Evolutionary conservation across 192 early-diverging fungal species (phyloP).

Genomic region (Diversispora eburnea): DNA sequence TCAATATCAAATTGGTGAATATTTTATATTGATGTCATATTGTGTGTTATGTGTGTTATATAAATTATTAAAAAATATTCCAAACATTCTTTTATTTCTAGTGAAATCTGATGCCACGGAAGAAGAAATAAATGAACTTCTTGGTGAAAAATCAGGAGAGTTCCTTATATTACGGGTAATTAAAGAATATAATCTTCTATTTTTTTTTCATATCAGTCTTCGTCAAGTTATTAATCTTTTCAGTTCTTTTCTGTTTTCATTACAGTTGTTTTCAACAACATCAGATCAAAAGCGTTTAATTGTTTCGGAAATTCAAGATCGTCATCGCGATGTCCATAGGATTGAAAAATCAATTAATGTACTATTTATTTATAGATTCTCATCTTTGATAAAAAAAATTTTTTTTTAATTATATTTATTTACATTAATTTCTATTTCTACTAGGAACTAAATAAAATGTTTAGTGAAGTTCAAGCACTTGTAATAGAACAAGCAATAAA

Average conservation of each 20-base stretch:
- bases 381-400: neutral
- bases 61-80: neutral
- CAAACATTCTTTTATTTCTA: neutral
- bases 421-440: neutral
- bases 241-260: neutral
- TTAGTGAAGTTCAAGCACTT: conserved; percentile 12
- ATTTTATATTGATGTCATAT: neutral
- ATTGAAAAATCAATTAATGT: conserved; percentile 22
- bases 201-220: neutral
- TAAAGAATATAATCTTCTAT: neutral
- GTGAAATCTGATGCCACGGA: conserved; percentile 19
- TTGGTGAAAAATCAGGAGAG: neutral
- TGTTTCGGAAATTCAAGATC: conserved; percentile 8
- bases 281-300: neutral
- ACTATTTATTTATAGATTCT: neutral
- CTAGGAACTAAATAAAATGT: conserved; percentile 17
- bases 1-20: neutral
- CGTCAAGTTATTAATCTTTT: neutral
- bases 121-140: conserved; percentile 1
- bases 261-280: neutral
- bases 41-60: neutral
- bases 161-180: neutral
- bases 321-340: conserved; percentile 4
- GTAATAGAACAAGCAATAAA: neutral
- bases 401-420: neutral